A percentile compares a stretch with the other conserved stretches of the same genome.
These are phyloP conservation scores for Scheffersomyces lignosus DNA, from an alignment of 805 yeast genomes.

Conservation along the genomic window DNA sequence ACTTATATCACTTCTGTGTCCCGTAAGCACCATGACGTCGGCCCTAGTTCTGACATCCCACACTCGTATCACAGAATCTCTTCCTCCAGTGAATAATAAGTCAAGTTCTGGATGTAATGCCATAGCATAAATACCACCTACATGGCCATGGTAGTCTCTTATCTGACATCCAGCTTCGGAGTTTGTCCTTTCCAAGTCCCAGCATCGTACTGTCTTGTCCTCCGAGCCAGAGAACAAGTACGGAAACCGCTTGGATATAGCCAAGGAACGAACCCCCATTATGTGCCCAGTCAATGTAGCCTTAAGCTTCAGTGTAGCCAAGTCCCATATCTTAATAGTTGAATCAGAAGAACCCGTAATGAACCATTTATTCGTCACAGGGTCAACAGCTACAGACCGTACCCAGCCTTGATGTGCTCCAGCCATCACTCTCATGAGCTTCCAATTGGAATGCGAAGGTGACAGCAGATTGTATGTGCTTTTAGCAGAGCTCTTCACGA, in stretches of 20 bases:
- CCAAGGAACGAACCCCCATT: conserved; percentile 81
- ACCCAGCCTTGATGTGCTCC: conserved; percentile 94
- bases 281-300: conserved; percentile 87
- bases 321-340: conserved; percentile 89
- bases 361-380: conserved; percentile 80
- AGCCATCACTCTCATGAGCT: conserved; percentile 65
- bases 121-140: conserved; percentile 82
- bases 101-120: conserved; percentile 88
- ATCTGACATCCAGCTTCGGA: conserved; percentile 52
- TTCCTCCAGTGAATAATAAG: conserved; percentile 79
- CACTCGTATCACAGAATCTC: conserved; percentile 81
- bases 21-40: conserved; percentile 74
- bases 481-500: no score
- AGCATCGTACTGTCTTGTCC: conserved; percentile 88
- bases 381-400: conserved; percentile 77
- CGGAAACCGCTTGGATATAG: conserved; percentile 73
- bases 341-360: conserved; percentile 89
- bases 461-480: neutral
- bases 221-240: conserved; percentile 91
- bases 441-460: conserved; percentile 46
- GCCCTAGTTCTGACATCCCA: conserved; percentile 90
- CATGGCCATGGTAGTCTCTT: conserved; percentile 91
- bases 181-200: conserved; percentile 90
- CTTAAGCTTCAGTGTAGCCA: conserved; percentile 66
- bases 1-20: conserved; percentile 78